A percentile compares a stretch with the other conserved stretches of the same genome.
Evolutionary conservation across 2,329 filamentous ascomycete species (phyloP).

Genomic region (Aspergillus sp.): DNA sequence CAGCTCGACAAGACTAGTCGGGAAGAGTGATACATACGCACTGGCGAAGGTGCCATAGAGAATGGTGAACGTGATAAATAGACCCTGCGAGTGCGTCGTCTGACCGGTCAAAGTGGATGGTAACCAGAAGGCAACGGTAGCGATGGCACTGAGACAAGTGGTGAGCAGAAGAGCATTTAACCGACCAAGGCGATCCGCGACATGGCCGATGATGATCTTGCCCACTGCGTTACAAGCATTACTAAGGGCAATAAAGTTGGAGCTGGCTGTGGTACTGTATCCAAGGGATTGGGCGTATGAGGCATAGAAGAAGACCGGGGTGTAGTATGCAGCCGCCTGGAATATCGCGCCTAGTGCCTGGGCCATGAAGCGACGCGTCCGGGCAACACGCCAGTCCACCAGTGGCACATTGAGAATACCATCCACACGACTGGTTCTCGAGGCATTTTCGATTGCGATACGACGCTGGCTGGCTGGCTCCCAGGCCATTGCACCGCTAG

Average conservation of each 20-base stretch:
- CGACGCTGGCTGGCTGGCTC: conserved; percentile 13
- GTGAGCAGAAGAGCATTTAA: conserved; percentile 41
- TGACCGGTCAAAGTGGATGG: conserved; percentile 14
- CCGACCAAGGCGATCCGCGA: conserved; percentile 24
- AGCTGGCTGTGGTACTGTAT: conserved; percentile 37
- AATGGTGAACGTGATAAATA: conserved; percentile 36
- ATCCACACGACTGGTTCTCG: conserved; percentile 20
- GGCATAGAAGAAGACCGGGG: conserved; percentile 43
- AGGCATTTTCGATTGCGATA: conserved; percentile 10
- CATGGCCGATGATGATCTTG: conserved; percentile 41
- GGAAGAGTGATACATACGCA: conserved; percentile 44
- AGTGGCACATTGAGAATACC: conserved; percentile 30
- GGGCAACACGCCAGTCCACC: conserved; percentile 38
- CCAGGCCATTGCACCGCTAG: conserved; percentile 31
- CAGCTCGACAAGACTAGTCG: conserved; percentile 41
- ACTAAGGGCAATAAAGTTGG: conserved; percentile 43
- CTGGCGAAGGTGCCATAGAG: conserved; percentile 42
- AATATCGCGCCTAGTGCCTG: conserved; percentile 39
- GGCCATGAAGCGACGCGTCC: conserved; percentile 37
- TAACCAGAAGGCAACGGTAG: conserved; percentile 30
- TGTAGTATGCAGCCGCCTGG: conserved; percentile 43
- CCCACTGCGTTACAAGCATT: conserved; percentile 44
- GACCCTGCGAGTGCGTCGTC: conserved; percentile 1
- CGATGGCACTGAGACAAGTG: conserved; percentile 30
- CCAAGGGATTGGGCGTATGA: conserved; percentile 43